Evolutionary conservation across 2,329 filamentous ascomycete genomes (phyloP).

Genomic region (Trichoderma gracile): DNA sequence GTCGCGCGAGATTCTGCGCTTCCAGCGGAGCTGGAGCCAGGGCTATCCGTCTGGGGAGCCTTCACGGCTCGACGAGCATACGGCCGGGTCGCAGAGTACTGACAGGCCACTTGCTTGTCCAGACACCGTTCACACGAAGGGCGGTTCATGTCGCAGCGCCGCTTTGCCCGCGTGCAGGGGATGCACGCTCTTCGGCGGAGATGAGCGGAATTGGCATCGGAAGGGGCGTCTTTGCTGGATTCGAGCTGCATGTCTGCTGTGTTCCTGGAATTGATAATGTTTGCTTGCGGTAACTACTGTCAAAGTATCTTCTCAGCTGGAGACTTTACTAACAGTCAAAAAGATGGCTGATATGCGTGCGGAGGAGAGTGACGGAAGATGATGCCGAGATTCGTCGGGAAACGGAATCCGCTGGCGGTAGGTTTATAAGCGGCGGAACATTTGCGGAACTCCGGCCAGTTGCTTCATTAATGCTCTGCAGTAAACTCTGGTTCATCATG

Average conservation of each 20-base stretch:
- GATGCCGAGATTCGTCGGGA: background rate
- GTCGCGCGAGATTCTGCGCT: too few species aligned
- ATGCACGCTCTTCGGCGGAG: conserved; percentile 36
- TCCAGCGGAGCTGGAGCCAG: background rate
- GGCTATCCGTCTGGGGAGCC: too few species aligned
- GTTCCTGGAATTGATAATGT: too few species aligned
- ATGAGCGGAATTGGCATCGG: background rate
- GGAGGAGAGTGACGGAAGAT: background rate
- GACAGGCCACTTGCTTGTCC: conserved; percentile 32
- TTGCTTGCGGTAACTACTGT: background rate
- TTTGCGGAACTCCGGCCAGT: conserved; percentile 24
- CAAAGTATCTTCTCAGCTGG: too few species aligned
- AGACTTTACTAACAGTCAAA: too few species aligned
- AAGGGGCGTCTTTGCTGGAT: background rate
- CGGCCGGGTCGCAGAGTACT: conserved; percentile 29
- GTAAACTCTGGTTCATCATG: too few species aligned
- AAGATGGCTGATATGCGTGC: too few species aligned
- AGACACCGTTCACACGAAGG: conserved; percentile 39
- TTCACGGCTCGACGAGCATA: conserved; percentile 16
- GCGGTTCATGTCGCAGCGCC: conserved; percentile 41
- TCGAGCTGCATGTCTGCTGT: background rate
- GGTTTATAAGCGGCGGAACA: conserved; percentile 27
- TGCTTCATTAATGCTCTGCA: background rate
- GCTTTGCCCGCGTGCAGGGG: conserved; percentile 41
- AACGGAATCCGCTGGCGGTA: background rate